Evolutionary conservation across 2,329 filamentous ascomycete species (phyloP), one percentile per base, ranked within the genome.

Genomic region (Knoxdaviesia proteae): DNA sequence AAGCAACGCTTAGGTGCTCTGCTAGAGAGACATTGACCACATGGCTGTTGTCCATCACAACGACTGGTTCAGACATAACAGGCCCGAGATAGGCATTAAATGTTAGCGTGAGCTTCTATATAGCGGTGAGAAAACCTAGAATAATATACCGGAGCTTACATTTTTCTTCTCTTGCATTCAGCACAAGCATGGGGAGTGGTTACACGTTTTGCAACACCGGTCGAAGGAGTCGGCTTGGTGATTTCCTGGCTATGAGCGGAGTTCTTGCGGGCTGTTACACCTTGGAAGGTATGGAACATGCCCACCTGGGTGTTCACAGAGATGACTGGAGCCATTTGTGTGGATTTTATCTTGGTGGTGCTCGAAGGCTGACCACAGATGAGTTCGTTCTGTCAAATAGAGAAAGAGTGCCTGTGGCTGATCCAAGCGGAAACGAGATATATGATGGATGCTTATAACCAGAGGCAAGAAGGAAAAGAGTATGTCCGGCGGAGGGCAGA

Each of bases 21-120:
- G 55, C 84, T 87, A 57, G 81, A 86, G 45, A 82, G 70, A 55
- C 83, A 90, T 55, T 86, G 82, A 35, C 81, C 80, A 54, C 83
- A 90, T 7, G 83, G 83, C 53, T 84, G 78, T 49, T 78, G 72
- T 43, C 83, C 83, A 61, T 87, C 81, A 54, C 83, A 90, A 48
- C 83, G 77, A 44, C 64, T 67, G 37, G 2, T 42, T 34, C 11
- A 31, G 6, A 4, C 30, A 29, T 31, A 31, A 20, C 20, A 20
- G 20, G 20, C 20, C 20, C 37, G 9, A 9, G 20, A 31, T 39
- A 31, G 20, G 8, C 5, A 9, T 9, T 2, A 7, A 10, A 31
- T 5, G 8, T 30, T 31, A 39, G 10, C 32, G 31, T 34, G 7
- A 8, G 6, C 30, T 37, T 32, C 20, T 7, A 38, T 4, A 36